Base-by-base conservation (phyloP, 441 rosid genomes). In the Aquilaria agallochum region DNA sequence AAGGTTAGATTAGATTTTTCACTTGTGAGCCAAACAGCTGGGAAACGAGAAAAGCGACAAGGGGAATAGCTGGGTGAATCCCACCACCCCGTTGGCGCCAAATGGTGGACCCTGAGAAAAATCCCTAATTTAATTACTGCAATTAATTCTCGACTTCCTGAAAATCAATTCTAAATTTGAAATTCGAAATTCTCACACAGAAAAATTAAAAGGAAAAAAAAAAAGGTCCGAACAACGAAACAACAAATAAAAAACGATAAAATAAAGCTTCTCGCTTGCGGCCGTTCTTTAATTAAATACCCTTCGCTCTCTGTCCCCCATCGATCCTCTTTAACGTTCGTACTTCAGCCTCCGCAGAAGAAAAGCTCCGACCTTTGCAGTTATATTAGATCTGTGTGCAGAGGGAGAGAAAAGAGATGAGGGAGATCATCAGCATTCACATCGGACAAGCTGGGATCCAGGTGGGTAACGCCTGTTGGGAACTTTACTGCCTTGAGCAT, bases 361-460 rank as follows among this genome's bases (percentile, higher is more conserved):
- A 36, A 36, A 36, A 31, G 50, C 11, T 58, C 53, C 5, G n/a
- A n/a, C 3, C 31, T 40, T 14, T 7, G 12, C 27, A 20, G 27
- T 20, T 20, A 20, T 20, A 20, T 7, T 54, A 31, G 47, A 36
- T 8, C 50, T 12, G 11, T 1, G 51, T 46, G 57, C 44, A 48
- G 47, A 67, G n/a, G 11, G 11, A 44, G 54, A 30, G 56, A 36
- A 46, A 44, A 59, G 45, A 59, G 59, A 88, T 88, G 95, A 88
- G 95, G 65, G 95, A 88, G 56, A 70, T 88, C 7, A 80, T 88
- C 14, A 88, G 95, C 71, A 72, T 88, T 14, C 96, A 88, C 64
- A 86, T 88, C 36, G 92, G 92, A 2, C 92, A 88, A 62, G 92
- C 92, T 13, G 96, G 96, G 58, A 86, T 88, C 72, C 92, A 86